Base-by-base conservation (phyloP, 2,329 filamentous ascomycete genomes). In the Alternaria viburni region DNA sequence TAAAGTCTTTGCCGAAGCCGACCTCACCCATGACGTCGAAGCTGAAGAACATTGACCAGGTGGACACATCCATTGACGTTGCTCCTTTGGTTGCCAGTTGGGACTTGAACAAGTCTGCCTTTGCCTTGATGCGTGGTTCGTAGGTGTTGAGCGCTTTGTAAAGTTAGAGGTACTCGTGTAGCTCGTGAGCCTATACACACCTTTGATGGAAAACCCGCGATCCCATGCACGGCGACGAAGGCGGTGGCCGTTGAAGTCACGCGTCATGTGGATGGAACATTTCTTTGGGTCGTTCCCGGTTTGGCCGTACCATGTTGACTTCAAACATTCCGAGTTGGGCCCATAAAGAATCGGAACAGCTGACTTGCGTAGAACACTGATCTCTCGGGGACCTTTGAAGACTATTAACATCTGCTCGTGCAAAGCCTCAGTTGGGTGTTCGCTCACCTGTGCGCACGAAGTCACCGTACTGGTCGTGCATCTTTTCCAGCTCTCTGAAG, bases 381-480 rank as follows among this genome's bases (percentile, higher is more conserved):
- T 67, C 28, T 76, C 74, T 13, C 70, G 65, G 5, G 74, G 74
- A 2, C 66, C 68, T 70, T 54, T 10, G n/a, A 25, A 10, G n/a
- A 45, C 13, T 11, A 30, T 67, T 6, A 62, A 41, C 26, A 57
- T 30, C 13, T 28, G 49, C 17, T 30, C 10, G 3, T 19, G 11
- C 15, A 2, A 19, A 47, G 9, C 25, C 12, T 32, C 13, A 7
- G 4, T 13, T 23, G 17, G 13, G 7, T 21, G 12, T 6, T 25
- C 19, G 60, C 55, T 63, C 64, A 77, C 79, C 79, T 10, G 72
- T 75, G 26, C 77, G 73, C 6, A 80, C 73, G 63, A 78, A 74
- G 46, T 79, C 73, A 21, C 79, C 78, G 62, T 80, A 79, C 36
- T 69, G 57, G 1, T 64, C 50, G 57, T 80, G 78, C 59, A 79